Evolutionary conservation across 495 filamentous ascomycete genomes (phyloP), one percentile per base, ranked within the genome.

Genomic region (Tuber brumale): DNA sequence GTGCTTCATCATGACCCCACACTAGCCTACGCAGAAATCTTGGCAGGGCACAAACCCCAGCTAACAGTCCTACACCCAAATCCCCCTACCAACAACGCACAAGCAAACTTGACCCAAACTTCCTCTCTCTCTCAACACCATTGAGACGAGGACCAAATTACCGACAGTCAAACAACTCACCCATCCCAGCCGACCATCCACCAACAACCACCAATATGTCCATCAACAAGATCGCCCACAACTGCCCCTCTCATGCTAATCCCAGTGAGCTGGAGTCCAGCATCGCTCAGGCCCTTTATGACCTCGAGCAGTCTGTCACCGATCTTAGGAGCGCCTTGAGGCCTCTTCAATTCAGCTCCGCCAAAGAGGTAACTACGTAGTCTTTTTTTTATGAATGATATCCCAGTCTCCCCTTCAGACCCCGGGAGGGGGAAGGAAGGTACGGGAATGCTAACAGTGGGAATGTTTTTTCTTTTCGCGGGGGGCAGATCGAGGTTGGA

Each of bases 141-240:
- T 3, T 7, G 44, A 70, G 27, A 75, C 42, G 39, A 57, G 35
- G 48, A 76, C 69, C 6, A 14, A 21, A 72, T 18, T 18, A 73
- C 23, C 31, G 42, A 71, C 71, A 72, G 45, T 45, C 71, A 70
- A 78, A 66, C n/a, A n/a, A n/a, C n/a, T n/a, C n/a, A n/a, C n/a
- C n/a, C n/a, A n/a, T n/a, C n/a, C n/a, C n/a, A n/a, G n/a, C n/a
- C n/a, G n/a, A n/a, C n/a, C n/a, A n/a, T n/a, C n/a, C 42, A 77
- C 27, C 75, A 73, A 74, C 72, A 77, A 74, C 35, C 74, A 86
- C 83, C 83, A 89, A 87, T 85, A 89, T 92, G 88, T 88, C 92
- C 84, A 87, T 95, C 86, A 95, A 95, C 91, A 98, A 98, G 93
- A 98, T 99, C 86, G 94, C 95, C 85, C 86, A 90, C 82, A 98